These are phyloP conservation scores for Penicillium sp. DNA, from an alignment of 2,329 filamentous ascomycete species.

Conservation along the genomic window DNA sequence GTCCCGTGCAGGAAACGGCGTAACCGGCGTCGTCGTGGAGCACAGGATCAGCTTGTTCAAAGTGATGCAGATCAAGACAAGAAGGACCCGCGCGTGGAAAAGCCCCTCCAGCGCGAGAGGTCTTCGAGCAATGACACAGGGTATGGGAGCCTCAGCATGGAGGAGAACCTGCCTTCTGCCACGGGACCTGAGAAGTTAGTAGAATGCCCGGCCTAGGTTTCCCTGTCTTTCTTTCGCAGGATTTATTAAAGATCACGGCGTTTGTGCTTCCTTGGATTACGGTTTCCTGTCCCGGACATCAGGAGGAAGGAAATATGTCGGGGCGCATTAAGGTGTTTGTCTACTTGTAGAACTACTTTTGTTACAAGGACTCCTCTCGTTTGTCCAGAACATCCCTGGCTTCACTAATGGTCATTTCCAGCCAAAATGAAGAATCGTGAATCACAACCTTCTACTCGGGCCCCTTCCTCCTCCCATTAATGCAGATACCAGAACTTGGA, in stretches of 20 bases:
- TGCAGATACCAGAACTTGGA: no score
- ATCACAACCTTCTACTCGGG: not conserved
- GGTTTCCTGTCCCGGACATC: not conserved
- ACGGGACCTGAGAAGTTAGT: constrained; percentile 10
- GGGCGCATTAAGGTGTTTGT: not conserved
- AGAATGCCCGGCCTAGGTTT: not conserved
- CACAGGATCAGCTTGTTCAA: constrained; percentile 14
- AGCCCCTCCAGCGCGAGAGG: constrained; percentile 30
- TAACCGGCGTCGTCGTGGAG: constrained; percentile 20
- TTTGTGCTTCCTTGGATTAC: constrained; percentile 6
- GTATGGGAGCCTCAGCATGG: constrained; percentile 38
- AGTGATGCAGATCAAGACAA: constrained; percentile 25
- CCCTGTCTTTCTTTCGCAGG: not conserved
- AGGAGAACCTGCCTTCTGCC: constrained; percentile 15
- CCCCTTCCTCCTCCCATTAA: not conserved
- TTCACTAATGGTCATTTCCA: not conserved
- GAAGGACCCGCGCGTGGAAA: constrained; percentile 5
- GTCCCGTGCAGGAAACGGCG: constrained; percentile 28
- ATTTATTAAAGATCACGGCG: constrained; percentile 13
- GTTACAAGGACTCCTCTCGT: not conserved
- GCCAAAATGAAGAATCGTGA: no score
- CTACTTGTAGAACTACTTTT: not conserved
- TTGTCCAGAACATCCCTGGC: not conserved
- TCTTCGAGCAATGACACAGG: constrained; percentile 44
- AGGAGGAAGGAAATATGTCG: not conserved